Evolutionary conservation across 768 basidiomycete genomes (phyloP).

Genomic region (Saitozyma sp.): DNA sequence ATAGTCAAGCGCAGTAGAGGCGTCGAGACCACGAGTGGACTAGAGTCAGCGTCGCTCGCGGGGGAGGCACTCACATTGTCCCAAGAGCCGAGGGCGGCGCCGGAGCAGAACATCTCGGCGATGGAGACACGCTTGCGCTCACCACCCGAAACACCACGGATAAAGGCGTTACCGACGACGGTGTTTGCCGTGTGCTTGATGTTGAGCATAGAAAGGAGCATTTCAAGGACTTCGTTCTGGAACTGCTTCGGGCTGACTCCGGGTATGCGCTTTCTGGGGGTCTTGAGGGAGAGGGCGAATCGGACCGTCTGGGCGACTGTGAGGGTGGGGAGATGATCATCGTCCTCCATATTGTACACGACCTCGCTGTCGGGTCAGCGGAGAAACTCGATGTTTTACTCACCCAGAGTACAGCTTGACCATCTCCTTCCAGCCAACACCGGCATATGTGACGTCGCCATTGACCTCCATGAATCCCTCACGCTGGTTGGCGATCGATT

Average conservation of each 20-base stretch:
- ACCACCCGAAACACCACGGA: constrained; percentile 57
- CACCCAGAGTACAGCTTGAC: constrained; percentile 69
- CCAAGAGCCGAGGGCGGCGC: constrained; percentile 52
- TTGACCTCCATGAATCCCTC: constrained; percentile 66
- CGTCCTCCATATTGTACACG: constrained; percentile 68
- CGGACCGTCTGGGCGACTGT: constrained; percentile 58
- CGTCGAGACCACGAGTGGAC: constrained; percentile 54
- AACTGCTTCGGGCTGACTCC: constrained; percentile 56
- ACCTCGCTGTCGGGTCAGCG: constrained; percentile 42
- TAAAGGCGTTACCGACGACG: constrained; percentile 52
- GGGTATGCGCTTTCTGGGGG: constrained; percentile 63
- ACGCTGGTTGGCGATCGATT: constrained; percentile 74
- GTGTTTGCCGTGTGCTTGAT: constrained; percentile 56
- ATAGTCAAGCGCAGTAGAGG: constrained; percentile 85
- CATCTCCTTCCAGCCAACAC: constrained; percentile 68
- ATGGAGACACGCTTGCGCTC: constrained; percentile 58
- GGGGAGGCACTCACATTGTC: constrained; percentile 52
- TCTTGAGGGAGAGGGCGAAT: constrained; percentile 63
- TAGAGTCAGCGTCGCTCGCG: no score
- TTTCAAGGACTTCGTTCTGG: constrained; percentile 55
- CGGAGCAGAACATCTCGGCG: constrained; percentile 54
- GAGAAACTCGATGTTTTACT: constrained; percentile 49
- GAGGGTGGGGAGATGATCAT: constrained; percentile 80
- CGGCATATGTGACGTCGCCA: constrained; percentile 75
- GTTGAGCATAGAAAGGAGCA: constrained; percentile 60